A percentile compares a stretch with the other conserved stretches of the same genome.
These are phyloP conservation scores for Tetrahymena thermophila DNA, from an alignment of 73 alveolate genomes.

Conservation along the genomic window DNA sequence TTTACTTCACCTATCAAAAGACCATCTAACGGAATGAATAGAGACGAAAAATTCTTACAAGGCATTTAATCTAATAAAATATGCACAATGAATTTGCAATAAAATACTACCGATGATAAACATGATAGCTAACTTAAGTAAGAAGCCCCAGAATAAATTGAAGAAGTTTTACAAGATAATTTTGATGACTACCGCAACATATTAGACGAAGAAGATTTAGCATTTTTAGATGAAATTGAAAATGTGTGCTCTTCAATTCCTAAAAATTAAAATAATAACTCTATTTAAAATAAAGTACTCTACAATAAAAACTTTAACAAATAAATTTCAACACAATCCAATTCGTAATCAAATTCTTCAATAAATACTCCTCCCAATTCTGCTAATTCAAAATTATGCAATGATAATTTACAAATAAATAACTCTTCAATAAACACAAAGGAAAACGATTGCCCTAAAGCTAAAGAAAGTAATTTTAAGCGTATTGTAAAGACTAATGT, in stretches of 20 bases:
- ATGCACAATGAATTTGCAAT: not conserved
- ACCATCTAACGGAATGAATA: not conserved
- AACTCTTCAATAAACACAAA: not conserved
- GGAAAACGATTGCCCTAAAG: not conserved
- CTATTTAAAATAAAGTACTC: not conserved
- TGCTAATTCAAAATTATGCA: not conserved
- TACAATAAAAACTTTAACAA: not conserved
- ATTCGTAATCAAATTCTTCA: not conserved
- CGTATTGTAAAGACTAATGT: not conserved
- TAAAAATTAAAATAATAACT: not conserved
- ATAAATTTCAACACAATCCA: not conserved
- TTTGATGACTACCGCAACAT: not conserved
- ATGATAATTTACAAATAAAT: not conserved
- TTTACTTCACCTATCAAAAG: not conserved
- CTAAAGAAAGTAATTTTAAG: not conserved
- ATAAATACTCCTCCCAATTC: not conserved
- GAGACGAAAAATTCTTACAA: not conserved
- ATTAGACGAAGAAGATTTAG: not conserved
- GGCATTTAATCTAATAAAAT: not conserved
- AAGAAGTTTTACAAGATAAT: not conserved
- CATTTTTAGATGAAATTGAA: not conserved
- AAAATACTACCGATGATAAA: not conserved
- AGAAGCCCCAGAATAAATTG: not conserved
- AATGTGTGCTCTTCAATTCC: not conserved
- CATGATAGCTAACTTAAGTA: not conserved